A percentile compares a stretch with the other conserved stretches of the same genome.
Conservation (phyloP, 108 stramenopile genomes). For the Cyclotella sp. region DNA sequence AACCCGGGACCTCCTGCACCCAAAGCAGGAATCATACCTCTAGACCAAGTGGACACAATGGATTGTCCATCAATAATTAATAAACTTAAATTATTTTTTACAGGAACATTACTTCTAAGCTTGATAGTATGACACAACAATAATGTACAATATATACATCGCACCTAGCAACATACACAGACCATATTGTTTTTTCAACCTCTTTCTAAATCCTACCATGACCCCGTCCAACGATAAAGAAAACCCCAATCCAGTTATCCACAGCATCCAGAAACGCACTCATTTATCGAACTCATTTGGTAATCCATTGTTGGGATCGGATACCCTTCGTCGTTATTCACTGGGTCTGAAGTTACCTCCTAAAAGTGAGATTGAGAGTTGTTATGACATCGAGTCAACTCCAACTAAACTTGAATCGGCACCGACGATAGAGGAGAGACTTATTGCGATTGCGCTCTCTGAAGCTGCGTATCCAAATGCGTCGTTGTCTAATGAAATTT, state of each 20-base stretch:
- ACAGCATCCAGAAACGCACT: slow-evolving; percentile 26
- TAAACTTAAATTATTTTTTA: no score
- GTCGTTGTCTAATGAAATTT: background rate
- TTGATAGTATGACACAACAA: no score
- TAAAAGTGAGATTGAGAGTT: background rate
- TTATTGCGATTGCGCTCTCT: slow-evolving; percentile 47
- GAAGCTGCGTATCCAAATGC: slow-evolving; percentile 36
- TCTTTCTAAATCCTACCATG: no score
- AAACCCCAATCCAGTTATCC: slow-evolving; percentile 55
- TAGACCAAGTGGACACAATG: slow-evolving; percentile 86
- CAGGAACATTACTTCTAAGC: no score
- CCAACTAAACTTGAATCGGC: background rate
- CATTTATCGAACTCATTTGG: slow-evolving; percentile 12
- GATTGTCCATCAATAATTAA: no score
- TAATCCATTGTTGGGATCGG: slow-evolving; percentile 29
- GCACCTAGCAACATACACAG: no score
- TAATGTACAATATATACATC: no score
- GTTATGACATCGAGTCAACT: slow-evolving; percentile 14
- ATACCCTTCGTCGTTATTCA: slow-evolving; percentile 33
- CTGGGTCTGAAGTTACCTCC: slow-evolving; percentile 19
- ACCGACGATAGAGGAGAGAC: slow-evolving; percentile 46
- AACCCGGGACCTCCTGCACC: slow-evolving; percentile 94
- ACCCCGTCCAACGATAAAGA: slow-evolving; percentile 32
- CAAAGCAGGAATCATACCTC: slow-evolving; percentile 95
- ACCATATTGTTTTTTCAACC: no score